Percentiles rank a stretch among this genome's conserved stretches.
Conservation (phyloP, 495 filamentous ascomycete genomes). For the Aspergillus leporis region DNA sequence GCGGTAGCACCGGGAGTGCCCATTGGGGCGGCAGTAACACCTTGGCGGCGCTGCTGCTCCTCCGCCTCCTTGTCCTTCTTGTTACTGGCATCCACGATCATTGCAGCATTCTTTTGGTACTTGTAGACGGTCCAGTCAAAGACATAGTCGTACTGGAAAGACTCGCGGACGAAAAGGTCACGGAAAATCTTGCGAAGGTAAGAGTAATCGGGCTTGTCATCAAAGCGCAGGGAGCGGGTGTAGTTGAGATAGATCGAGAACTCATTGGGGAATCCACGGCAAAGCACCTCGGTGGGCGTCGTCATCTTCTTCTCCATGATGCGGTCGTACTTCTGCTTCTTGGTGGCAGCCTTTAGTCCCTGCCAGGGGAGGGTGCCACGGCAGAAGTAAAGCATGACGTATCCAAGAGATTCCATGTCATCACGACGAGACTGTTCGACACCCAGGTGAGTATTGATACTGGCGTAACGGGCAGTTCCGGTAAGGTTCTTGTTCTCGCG, state of each 20-base stretch:
- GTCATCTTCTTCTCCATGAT: slow-evolving; percentile 99
- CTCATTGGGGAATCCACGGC: slow-evolving; percentile 98
- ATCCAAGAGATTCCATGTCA: slow-evolving; percentile 99
- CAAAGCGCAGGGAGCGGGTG: slow-evolving; percentile 96
- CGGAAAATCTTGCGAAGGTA: slow-evolving; percentile 99
- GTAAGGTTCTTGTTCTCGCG: slow-evolving; percentile 99
- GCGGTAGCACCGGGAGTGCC: slow-evolving; percentile 59
- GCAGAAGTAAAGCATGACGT: slow-evolving; percentile 99
- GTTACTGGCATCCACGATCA: slow-evolving; percentile 76
- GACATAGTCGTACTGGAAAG: slow-evolving; percentile 99
- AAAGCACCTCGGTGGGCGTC: slow-evolving; percentile 97
- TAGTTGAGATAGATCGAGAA: slow-evolving; percentile 99
- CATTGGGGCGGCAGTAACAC: slow-evolving; percentile 60
- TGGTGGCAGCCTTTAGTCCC: slow-evolving; percentile 98
- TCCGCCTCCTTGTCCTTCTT: slow-evolving; percentile 76
- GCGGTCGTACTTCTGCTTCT: slow-evolving; percentile 99
- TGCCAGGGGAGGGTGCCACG: slow-evolving; percentile 99
- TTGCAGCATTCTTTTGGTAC: slow-evolving; percentile 98
- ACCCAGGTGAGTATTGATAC: slow-evolving; percentile 98
- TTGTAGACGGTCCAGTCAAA: slow-evolving; percentile 99
- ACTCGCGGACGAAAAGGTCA: slow-evolving; percentile 97
- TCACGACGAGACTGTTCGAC: slow-evolving; percentile 99
- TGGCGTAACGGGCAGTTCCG: slow-evolving; percentile 97
- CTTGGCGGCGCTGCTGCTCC: slow-evolving; percentile 65
- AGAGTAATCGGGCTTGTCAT: slow-evolving; percentile 99